Evolutionary conservation across 2,329 filamentous ascomycete species (phyloP).

Genomic region (Neonectria hederae): DNA sequence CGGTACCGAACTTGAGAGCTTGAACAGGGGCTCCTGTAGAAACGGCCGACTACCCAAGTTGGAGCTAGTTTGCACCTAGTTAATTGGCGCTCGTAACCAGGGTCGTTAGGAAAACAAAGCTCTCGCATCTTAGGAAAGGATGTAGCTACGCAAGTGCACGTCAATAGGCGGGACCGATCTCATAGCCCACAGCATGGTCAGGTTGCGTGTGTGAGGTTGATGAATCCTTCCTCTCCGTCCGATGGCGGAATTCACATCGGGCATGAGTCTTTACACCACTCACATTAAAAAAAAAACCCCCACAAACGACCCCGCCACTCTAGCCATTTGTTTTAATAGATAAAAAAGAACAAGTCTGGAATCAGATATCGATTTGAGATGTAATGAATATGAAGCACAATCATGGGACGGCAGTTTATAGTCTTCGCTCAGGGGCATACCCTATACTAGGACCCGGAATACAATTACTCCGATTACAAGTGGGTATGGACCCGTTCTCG

Average conservation of each 20-base stretch:
- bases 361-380: not conserved
- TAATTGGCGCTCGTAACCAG: not conserved
- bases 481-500: not conserved
- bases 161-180: not conserved
- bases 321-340: not conserved
- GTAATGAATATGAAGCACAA: not conserved
- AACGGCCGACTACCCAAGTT: not conserved
- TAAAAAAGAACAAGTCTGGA: not conserved
- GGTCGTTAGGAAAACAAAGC: not conserved
- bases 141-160: not conserved
- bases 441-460: slow-evolving; percentile 19
- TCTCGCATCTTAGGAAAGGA: not conserved
- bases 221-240: not conserved
- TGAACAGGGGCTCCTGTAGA: not conserved
- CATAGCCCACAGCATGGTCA: not conserved
- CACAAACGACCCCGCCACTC: not conserved
- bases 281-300: not conserved
- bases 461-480: slow-evolving; percentile 15
- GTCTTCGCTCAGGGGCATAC: slow-evolving; percentile 1
- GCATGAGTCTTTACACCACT: not conserved
- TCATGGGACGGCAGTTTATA: not conserved
- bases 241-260: not conserved
- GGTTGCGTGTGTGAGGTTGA: slow-evolving; percentile 3
- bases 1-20: not conserved
- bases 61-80: not conserved